Percentiles rank a stretch among this genome's conserved stretches.
These are phyloP conservation scores for Mangifera indica DNA, from an alignment of 345 rosid species.

Conservation along the genomic window DNA sequence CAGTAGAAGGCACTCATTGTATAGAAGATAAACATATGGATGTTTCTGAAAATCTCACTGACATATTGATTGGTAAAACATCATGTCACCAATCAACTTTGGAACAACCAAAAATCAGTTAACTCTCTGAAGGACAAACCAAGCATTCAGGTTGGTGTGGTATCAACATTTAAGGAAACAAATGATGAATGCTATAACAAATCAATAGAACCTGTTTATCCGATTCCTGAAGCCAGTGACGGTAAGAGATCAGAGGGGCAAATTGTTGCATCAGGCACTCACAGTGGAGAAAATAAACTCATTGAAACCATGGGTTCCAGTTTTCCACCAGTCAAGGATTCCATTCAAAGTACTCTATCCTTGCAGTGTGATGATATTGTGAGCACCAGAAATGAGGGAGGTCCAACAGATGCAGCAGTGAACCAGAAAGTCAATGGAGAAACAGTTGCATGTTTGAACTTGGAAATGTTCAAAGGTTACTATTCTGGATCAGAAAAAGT, in stretches of 20 bases:
- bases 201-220: background rate
- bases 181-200: background rate
- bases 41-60: background rate
- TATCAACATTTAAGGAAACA: background rate
- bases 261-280: background rate
- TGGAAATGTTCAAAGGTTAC: conserved; percentile 10
- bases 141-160: background rate
- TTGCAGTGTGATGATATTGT: conserved; percentile 6
- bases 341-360: background rate
- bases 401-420: conserved; percentile 13
- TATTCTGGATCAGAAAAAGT: background rate
- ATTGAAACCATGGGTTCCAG: background rate
- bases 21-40: conserved; percentile 5
- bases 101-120: background rate
- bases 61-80: conserved; percentile 6
- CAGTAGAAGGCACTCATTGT: background rate
- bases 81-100: background rate
- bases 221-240: conserved; percentile 6
- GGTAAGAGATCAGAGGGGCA: background rate
- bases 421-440: conserved; percentile 20
- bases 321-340: background rate
- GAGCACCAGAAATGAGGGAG: conserved; percentile 17
- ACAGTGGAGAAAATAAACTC: conserved; percentile 14
- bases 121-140: conserved; percentile 4
- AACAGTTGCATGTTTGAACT: conserved; percentile 18